These are phyloP conservation scores for Aureobasidium namibiae DNA, from an alignment of 2,329 filamentous ascomycete species.

Conservation along the genomic window DNA sequence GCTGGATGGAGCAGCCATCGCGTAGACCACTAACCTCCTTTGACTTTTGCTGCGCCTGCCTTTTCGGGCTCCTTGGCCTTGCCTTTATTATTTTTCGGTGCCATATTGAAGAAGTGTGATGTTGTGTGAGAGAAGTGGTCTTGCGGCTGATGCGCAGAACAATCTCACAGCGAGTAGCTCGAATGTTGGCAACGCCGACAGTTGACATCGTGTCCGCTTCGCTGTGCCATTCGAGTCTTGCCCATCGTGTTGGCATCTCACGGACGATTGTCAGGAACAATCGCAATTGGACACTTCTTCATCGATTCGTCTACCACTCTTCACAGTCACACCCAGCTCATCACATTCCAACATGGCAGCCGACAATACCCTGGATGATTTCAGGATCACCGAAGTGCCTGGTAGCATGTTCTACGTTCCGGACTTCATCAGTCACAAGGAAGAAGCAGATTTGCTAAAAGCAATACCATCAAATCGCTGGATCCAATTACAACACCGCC, in stretches of 20 bases:
- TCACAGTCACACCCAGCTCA: neutral
- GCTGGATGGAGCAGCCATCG: neutral
- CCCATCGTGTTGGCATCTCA: neutral
- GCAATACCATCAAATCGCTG: conserved; percentile 50
- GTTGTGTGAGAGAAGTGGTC: neutral
- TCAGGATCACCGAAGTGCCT: conserved; percentile 48
- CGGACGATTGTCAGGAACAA: neutral
- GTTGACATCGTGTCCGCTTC: neutral
- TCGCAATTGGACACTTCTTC: neutral
- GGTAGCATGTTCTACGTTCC: conserved; percentile 72
- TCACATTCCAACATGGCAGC: neutral
- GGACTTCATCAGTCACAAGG: conserved; percentile 68
- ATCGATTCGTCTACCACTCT: neutral
- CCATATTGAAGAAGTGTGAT: conserved; percentile 7
- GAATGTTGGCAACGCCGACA: neutral
- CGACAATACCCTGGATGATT: neutral
- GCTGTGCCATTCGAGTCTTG: accelerated
- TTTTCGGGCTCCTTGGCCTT: conserved; percentile 23
- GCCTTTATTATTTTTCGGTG: conserved; percentile 21
- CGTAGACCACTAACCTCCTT: conserved; percentile 22
- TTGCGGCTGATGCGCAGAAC: neutral
- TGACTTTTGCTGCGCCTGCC: conserved; percentile 37
- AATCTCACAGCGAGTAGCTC: too few relatives aligned
- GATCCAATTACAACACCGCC: conserved; percentile 80
- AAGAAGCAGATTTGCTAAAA: conserved; percentile 62